Evolutionary conservation across 805 yeast species (phyloP).

Genomic region (Lipomyces yamanashiensis): DNA sequence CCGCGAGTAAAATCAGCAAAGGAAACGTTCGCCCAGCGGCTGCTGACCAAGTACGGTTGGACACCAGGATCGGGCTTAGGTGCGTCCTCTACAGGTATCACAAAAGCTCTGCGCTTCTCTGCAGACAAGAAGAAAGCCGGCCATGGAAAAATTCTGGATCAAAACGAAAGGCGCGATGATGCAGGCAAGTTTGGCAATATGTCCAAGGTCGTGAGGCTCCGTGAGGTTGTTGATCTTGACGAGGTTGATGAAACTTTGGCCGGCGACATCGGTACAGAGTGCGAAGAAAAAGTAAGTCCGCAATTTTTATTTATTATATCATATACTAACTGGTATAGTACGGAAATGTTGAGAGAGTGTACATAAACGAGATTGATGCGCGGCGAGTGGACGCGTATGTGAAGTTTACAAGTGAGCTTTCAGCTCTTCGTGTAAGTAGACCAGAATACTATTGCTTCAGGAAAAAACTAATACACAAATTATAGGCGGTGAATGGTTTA

Average conservation of each 20-base stretch:
- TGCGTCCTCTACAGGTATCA: constrained; percentile 26
- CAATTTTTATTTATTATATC: neutral
- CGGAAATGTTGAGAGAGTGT: constrained; percentile 35
- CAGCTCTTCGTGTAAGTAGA: constrained; percentile 31
- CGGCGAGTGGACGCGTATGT: constrained; percentile 20
- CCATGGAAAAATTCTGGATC: constrained; percentile 32
- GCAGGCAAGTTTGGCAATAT: constrained; percentile 26
- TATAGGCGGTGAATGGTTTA: constrained; percentile 32
- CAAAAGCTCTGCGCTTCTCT: constrained; percentile 31
- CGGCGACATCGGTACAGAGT: constrained; percentile 34
- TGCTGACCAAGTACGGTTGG: constrained; percentile 37
- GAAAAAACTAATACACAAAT: neutral
- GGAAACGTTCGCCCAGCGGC: constrained; percentile 34
- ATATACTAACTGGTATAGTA: constrained; percentile 19
- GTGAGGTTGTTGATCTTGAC: constrained; percentile 18
- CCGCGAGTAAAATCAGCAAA: constrained; percentile 15
- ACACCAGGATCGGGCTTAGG: constrained; percentile 37
- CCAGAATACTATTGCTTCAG: no score
- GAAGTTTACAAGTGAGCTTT: constrained; percentile 32
- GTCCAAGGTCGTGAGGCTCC: constrained; percentile 26
- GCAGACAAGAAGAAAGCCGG: constrained; percentile 35
- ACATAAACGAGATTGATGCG: constrained; percentile 11
- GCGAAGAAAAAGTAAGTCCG: constrained; percentile 25
- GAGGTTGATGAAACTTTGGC: constrained; percentile 32
- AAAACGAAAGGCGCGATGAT: neutral